Evolutionary conservation across 257 asterid species (phyloP).

Genomic region (Gardenia jasminoides): DNA sequence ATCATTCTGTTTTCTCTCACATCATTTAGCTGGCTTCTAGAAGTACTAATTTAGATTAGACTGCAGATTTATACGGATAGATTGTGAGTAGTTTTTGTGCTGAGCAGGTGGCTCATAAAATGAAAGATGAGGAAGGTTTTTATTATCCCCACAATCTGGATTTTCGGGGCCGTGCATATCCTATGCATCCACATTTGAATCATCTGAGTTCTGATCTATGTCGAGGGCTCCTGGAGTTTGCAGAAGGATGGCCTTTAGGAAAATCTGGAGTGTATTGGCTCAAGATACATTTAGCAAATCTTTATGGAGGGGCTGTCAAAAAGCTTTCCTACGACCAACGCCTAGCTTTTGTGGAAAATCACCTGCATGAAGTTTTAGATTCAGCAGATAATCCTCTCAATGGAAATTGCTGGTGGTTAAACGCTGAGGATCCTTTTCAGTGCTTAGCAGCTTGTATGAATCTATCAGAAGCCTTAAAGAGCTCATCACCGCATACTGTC

Average conservation of each 20-base stretch:
- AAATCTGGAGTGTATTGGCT: constrained; percentile 85
- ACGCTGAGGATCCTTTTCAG: constrained; percentile 96
- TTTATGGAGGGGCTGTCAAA: constrained; percentile 83
- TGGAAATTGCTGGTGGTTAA: constrained; percentile 93
- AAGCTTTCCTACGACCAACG: constrained; percentile 88
- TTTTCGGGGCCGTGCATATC: constrained; percentile 98
- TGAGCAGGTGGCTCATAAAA: constrained; percentile 83
- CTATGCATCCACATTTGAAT: constrained; percentile 96
- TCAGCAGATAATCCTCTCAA: constrained; percentile 77
- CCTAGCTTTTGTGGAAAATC: constrained; percentile 73
- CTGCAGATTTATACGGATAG: constrained; percentile 1
- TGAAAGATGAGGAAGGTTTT: constrained; percentile 94
- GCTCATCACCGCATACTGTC: constrained; percentile 79
- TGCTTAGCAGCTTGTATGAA: constrained; percentile 90
- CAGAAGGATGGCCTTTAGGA: constrained; percentile 89
- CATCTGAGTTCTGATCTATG: constrained; percentile 94
- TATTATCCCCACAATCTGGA: constrained; percentile 97
- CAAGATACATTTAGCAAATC: constrained; percentile 88
- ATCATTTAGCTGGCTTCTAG: background rate
- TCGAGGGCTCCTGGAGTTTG: constrained; percentile 93
- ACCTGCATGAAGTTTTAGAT: constrained; percentile 69
- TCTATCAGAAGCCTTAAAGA: constrained; percentile 78
- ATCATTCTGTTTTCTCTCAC: no score
- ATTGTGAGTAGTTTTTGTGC: constrained; percentile 26
- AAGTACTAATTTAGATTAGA: background rate